Base-by-base conservation (phyloP, 1,284 basidiomycete species). In the Singerocomus rubriflavus region DNA sequence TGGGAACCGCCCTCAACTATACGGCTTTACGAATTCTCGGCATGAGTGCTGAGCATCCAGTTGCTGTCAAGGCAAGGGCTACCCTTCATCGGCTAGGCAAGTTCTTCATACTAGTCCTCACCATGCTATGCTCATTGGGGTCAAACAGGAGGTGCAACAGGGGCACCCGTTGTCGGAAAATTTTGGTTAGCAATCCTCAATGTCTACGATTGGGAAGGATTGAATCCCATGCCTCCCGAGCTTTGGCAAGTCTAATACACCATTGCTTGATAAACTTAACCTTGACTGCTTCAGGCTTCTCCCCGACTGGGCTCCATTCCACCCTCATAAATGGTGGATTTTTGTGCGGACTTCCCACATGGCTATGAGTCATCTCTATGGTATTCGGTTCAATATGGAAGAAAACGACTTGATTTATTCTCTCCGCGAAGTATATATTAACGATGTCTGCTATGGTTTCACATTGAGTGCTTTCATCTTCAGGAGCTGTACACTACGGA, bases 241-340 rank as follows among this genome's bases (percentile, higher is more conserved):
- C 77, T 99, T 37, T 98, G 93, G 96, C 91, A 57, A 31, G 76
- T 62, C 47, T 17, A 30, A 42, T 32, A 10, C 11, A 9, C 16
- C 17, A 29, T 14, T 37, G 25, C 27, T 35, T 55, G 29, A 12
- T 21, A 42, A 38, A 16, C 6, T 21, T 14, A 37, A 44, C 35
- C 33, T 54, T 37, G 34, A 46, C 45, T 32, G 7, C 29, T 43
- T 41, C 16, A 90, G 91, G 87, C 71, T 94, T 42, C 73, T 99
- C 6, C 97, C 97, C 0, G 88, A 97, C 42, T 93, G 87, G 85
- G 55, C 93, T 12, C 94, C 96, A 10, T 82, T 99, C 66, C 96
- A 98, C 65, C 97, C 97, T 5, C 88, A 89, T 71, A 77, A 82
- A 59, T 99, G 97, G 96, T 99, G 97, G 97, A 94, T 98, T 45